Evolutionary conservation across 768 basidiomycete species (phyloP).

Genomic region (Leucosporidium creatinivorum): DNA sequence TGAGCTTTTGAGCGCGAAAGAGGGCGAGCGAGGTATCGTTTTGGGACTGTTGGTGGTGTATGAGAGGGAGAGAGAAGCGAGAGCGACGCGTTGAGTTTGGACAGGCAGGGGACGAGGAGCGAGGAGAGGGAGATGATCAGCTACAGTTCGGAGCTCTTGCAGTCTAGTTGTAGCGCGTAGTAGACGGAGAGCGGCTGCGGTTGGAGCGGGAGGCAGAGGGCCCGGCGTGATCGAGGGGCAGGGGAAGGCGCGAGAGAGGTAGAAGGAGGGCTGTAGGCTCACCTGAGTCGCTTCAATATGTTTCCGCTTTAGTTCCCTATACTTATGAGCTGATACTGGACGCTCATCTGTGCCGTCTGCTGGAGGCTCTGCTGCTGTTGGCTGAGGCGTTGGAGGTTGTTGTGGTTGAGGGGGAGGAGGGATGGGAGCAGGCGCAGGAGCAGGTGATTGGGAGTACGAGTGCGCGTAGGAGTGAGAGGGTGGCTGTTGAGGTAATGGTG

Average conservation of each 20-base stretch:
- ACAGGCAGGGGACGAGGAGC: neutral
- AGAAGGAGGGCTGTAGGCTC: conserved; percentile 37
- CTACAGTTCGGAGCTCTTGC: too few relatives aligned
- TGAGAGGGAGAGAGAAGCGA: neutral
- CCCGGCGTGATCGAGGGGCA: neutral
- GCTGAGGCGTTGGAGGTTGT: neutral
- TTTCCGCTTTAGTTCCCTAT: conserved; percentile 57
- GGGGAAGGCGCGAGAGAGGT: neutral
- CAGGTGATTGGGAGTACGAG: too few relatives aligned
- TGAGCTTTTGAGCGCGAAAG: conserved; percentile 57
- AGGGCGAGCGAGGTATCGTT: conserved; percentile 56
- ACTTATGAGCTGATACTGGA: conserved; percentile 45
- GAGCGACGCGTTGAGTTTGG: neutral
- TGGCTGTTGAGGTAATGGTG: too few relatives aligned
- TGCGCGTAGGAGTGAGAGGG: too few relatives aligned
- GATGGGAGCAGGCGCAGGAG: too few relatives aligned
- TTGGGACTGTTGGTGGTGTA: conserved; percentile 51
- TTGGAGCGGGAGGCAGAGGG: too few relatives aligned
- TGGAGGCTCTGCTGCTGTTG: neutral
- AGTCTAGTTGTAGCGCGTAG: too few relatives aligned
- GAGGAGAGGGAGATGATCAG: neutral
- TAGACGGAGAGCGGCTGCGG: too few relatives aligned
- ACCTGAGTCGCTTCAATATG: conserved; percentile 67
- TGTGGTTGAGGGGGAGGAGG: too few relatives aligned
- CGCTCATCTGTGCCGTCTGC: conserved; percentile 1